These are phyloP conservation scores for Aspergillus olivimuriae DNA, from an alignment of 495 filamentous ascomycete genomes.

Conservation along the genomic window DNA sequence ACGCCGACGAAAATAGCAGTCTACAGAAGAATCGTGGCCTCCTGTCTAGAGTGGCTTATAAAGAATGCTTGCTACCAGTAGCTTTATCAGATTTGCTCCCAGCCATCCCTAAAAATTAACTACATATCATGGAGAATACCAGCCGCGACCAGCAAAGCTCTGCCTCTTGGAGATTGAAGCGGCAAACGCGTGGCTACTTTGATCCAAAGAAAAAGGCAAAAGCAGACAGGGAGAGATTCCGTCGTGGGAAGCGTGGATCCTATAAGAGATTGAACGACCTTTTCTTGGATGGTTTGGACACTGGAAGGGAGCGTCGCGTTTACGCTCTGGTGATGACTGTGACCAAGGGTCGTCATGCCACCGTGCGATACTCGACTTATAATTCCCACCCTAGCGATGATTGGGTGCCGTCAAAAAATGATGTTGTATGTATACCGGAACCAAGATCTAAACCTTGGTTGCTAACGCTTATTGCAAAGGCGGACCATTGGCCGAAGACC, in stretches of 20 bases:
- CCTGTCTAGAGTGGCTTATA: no score
- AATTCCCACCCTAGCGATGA: constrained; percentile 5
- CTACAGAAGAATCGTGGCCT: no score
- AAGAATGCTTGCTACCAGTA: no score
- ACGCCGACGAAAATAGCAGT: no score
- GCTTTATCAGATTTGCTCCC: no score
- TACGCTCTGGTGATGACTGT: background rate
- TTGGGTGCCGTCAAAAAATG: background rate
- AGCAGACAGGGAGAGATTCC: constrained; percentile 4
- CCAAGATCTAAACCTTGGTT: background rate
- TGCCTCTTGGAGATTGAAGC: constrained; percentile 3
- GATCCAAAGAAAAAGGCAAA: background rate
- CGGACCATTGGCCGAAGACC: constrained; percentile 1
- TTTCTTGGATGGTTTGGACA: constrained; percentile 3
- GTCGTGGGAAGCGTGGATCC: background rate
- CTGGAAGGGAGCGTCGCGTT: constrained; percentile 3
- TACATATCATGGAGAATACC: no score
- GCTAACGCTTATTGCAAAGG: no score
- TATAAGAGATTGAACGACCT: constrained; percentile 3
- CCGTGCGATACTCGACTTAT: constrained; percentile 1
- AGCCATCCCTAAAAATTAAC: no score
- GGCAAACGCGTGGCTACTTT: background rate
- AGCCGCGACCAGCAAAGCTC: no score
- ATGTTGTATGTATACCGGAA: constrained; percentile 5
- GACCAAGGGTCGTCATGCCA: background rate